A percentile compares a stretch with the other conserved stretches of the same genome.
These are phyloP conservation scores for Ogataea glucozyma DNA, from an alignment of 805 yeast genomes.

Conservation along the genomic window DNA sequence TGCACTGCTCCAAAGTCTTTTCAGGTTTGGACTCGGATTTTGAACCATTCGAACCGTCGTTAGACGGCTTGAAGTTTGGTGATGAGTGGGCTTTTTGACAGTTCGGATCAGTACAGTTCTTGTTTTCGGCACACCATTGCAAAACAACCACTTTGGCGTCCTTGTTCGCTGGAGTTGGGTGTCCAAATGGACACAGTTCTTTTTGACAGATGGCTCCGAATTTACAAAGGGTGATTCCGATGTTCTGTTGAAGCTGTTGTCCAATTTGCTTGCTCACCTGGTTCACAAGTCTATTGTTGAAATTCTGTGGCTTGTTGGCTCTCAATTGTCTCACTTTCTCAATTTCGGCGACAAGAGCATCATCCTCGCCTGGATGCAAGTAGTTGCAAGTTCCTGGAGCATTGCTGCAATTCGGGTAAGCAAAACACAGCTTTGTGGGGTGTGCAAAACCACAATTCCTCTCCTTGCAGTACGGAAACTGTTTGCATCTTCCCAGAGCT, in stretches of 20 bases:
- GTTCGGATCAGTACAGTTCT: conserved; percentile 56
- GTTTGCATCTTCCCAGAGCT: conserved; percentile 64
- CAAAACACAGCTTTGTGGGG: conserved; percentile 74
- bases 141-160: conserved; percentile 65
- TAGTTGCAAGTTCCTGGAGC: conserved; percentile 80
- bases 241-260: conserved; percentile 32
- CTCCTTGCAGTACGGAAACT: conserved; percentile 68
- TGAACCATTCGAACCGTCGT: conserved; percentile 21
- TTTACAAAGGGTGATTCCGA: conserved; percentile 66
- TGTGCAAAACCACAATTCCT: conserved; percentile 75
- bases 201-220: conserved; percentile 76
- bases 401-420: conserved; percentile 76
- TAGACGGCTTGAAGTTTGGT: conserved; percentile 45
- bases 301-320: conserved; percentile 22
- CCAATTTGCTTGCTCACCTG: conserved; percentile 37
- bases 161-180: conserved; percentile 84
- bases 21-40: conserved; percentile 33
- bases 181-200: conserved; percentile 83
- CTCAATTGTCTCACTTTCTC: conserved; percentile 52
- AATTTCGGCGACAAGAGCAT: conserved; percentile 64
- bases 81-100: conserved; percentile 87
- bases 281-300: conserved; percentile 30
- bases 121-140: conserved; percentile 77
- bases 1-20: conserved; percentile 76
- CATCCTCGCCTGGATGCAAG: conserved; percentile 85